A percentile compares a stretch with the other conserved stretches of the same genome.
phyloP scores from a whole-genome alignment of 352 stramenopile species.

The Phytophthora litchii region DNA sequence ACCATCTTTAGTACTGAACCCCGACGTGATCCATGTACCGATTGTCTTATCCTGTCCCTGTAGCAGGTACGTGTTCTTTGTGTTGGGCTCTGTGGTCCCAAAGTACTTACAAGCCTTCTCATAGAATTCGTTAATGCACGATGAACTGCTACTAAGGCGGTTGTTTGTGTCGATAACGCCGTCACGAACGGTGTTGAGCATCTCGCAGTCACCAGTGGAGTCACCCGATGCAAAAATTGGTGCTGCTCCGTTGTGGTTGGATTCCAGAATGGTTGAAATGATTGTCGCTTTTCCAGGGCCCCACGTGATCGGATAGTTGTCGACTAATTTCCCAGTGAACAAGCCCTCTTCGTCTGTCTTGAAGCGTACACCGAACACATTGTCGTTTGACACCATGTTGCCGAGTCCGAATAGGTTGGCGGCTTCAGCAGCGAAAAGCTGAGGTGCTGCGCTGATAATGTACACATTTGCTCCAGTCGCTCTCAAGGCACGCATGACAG shows the following conservation, averaged over 20 bases:
- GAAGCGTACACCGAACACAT: slow-evolving; percentile 58
- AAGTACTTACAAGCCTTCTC: slow-evolving; percentile 57
- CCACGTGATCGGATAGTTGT: slow-evolving; percentile 61
- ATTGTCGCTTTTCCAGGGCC: slow-evolving; percentile 54
- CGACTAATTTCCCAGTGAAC: slow-evolving; percentile 44
- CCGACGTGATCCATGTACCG: slow-evolving; percentile 59
- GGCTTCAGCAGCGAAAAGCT: slow-evolving; percentile 52
- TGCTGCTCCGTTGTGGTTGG: slow-evolving; percentile 41
- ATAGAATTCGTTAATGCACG: slow-evolving; percentile 61
- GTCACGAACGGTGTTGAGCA: slow-evolving; percentile 52
- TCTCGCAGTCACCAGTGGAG: slow-evolving; percentile 48
- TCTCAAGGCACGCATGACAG: slow-evolving; percentile 48
- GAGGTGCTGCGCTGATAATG: slow-evolving; percentile 53
- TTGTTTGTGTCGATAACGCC: slow-evolving; percentile 64
- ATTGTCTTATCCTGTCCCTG: slow-evolving; percentile 62
- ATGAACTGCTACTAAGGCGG: slow-evolving; percentile 42
- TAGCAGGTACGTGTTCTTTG: slow-evolving; percentile 53
- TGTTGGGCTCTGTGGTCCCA: slow-evolving; percentile 32
- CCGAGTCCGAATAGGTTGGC: slow-evolving; percentile 39
- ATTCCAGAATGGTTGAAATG: slow-evolving; percentile 47
- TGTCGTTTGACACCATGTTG: slow-evolving; percentile 43
- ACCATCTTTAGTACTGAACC: slow-evolving; percentile 56
- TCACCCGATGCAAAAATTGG: slow-evolving; percentile 44
- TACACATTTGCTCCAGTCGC: slow-evolving; percentile 44
- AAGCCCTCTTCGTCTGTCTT: slow-evolving; percentile 29